Conservation (phyloP, 2,329 filamentous ascomycete species). For the Scorias spongiosa region DNA sequence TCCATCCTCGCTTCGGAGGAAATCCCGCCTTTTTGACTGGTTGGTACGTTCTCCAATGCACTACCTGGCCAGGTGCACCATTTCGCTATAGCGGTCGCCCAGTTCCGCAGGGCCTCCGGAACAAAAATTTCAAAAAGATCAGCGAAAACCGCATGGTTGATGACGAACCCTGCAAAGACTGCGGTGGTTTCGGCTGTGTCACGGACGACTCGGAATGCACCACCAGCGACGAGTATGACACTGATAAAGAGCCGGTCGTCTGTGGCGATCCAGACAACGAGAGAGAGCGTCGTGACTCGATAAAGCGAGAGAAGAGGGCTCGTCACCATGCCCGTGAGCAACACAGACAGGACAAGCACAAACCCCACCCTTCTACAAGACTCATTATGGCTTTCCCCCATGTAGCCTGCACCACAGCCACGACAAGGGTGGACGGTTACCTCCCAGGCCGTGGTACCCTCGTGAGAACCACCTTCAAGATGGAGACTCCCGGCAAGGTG, state of each 20-base stretch:
- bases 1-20: not conserved
- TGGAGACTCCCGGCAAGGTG: not conserved
- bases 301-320: too few relatives aligned
- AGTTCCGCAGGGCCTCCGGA: not conserved
- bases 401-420: not conserved
- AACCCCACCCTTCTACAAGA: not conserved
- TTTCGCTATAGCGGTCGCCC: not conserved
- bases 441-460: not conserved
- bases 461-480: not conserved
- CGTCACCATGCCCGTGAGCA: not conserved
- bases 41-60: not conserved
- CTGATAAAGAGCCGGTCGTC: not conserved
- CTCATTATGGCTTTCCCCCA: not conserved
- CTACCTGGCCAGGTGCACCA: not conserved
- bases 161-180: not conserved
- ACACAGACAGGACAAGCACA: not conserved
- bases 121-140: too few relatives aligned
- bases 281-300: too few relatives aligned
- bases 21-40: not conserved
- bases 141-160: too few relatives aligned
- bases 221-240: not conserved
- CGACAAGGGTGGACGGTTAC: not conserved
- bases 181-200: not conserved
- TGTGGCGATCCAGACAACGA: too few relatives aligned
- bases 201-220: not conserved